Base-by-base conservation (phyloP, 2,329 filamentous ascomycete genomes). In the Beauveria rudraprayagi region DNA sequence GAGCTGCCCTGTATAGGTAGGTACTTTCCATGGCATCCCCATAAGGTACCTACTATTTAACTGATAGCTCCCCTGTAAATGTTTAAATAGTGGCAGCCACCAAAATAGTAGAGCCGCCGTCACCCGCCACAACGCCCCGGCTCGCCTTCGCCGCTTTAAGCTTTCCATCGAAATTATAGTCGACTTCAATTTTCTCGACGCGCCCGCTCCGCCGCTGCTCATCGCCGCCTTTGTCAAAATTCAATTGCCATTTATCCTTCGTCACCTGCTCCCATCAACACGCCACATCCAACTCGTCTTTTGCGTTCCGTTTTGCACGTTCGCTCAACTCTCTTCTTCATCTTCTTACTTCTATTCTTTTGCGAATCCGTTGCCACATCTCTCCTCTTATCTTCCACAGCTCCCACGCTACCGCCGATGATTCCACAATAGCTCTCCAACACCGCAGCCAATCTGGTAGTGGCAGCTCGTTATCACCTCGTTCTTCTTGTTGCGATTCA, bases 221-320 rank as follows among this genome's bases (percentile, higher is more conserved):
- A 50, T 52, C 56, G 47, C 47, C 56, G 56, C 56, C 56, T 53
- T 60, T 54, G 50, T 48, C 48, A 60, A 41, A 43, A n/a, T 5
- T 28, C 26, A 60, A 16, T 16, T 37, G 34, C 34, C 34, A 37
- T 37, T 16, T 2, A 37, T 60, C 40, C 28, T 53, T 40, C 57
- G 57, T 60, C 57, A 60, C 57, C 57, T 60, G 57, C 40, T 34
- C 17, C 40, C 50, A 59, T 52, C 56, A 59, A 48, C 47, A 59
- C 56, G 47, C 55, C 46, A 41, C 37, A 30, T 59, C 56, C 37
- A 19, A 24, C 47, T 59, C 24, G 46, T 50, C 47, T 30, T 52
- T 22, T 43, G n/a, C 47, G 3, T 34, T 51, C 34, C 37, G 10
- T 61, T 30, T 30, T 28, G 10, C 52, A 44, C 6, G 10, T 22